Conservation (phyloP, 2,329 filamentous ascomycete genomes). For the Aspergillus nomiae region DNA sequence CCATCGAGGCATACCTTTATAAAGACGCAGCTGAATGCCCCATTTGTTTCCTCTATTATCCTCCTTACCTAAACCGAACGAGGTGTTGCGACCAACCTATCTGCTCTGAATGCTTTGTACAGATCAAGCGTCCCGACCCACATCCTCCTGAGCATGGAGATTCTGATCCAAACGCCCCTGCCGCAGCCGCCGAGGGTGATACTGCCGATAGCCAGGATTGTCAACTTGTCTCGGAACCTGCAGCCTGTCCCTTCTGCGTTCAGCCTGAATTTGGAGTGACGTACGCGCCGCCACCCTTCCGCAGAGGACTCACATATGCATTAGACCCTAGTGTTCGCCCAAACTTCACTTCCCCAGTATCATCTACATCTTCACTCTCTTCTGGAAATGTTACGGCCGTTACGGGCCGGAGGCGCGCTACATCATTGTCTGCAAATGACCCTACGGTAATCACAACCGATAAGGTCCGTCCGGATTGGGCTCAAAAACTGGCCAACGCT, state of each 20-base stretch:
- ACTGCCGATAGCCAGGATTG: constrained; percentile 46
- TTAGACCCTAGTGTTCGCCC: constrained; percentile 53
- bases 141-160: constrained; percentile 78
- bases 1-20: constrained; percentile 89
- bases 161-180: constrained; percentile 42
- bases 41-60: constrained; percentile 95
- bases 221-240: constrained; percentile 84
- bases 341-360: constrained; percentile 70
- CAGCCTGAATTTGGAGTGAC: constrained; percentile 96
- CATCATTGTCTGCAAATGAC: constrained; percentile 77
- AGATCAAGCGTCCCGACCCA: constrained; percentile 93
- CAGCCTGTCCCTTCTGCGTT: constrained; percentile 91
- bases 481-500: constrained; percentile 81
- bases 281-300: constrained; percentile 85
- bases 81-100: constrained; percentile 95
- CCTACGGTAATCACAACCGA: constrained; percentile 91
- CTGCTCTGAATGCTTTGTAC: constrained; percentile 98
- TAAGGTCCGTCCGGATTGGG: constrained; percentile 90
- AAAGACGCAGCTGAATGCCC: constrained; percentile 89
- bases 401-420: constrained; percentile 58
- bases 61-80: constrained; percentile 90
- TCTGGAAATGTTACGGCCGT: constrained; percentile 51
- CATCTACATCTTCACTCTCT: constrained; percentile 78
- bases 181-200: constrained; percentile 33
- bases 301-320: constrained; percentile 75